A percentile compares a stretch with the other conserved stretches of the same genome.
These are phyloP conservation scores for Leccinum fibrillosum DNA, from an alignment of 768 basidiomycete species.

Conservation along the genomic window DNA sequence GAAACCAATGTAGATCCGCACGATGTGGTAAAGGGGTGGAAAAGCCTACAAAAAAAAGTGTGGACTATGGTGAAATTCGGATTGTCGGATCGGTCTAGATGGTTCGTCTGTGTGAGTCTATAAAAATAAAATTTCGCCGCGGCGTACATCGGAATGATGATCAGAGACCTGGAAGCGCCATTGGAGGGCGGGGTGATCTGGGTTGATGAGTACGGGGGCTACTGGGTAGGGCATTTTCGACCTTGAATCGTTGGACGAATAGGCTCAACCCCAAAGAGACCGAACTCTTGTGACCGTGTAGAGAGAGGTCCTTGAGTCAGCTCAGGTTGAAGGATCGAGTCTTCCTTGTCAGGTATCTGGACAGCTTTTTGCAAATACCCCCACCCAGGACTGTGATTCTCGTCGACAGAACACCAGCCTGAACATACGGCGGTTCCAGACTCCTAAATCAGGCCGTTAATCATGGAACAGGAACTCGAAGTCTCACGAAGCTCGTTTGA, in stretches of 20 bases:
- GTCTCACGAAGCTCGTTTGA: background rate
- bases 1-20: background rate
- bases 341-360: background rate
- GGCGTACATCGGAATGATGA: background rate
- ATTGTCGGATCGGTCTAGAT: background rate
- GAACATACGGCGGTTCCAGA: background rate
- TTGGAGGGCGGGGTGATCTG: background rate
- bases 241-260: background rate
- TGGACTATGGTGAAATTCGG: background rate
- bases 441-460: background rate
- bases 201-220: background rate
- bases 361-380: background rate
- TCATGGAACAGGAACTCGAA: background rate
- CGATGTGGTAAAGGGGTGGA: background rate
- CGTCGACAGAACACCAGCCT: background rate
- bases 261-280: background rate
- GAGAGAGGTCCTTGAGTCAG: background rate
- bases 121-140: background rate
- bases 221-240: background rate
- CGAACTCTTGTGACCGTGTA: background rate
- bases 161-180: background rate
- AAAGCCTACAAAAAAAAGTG: background rate
- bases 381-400: background rate
- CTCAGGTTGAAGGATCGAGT: background rate
- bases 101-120: background rate